Conservation (phyloP, 2,329 filamentous ascomycete species). For the Fusarium miscanthi region DNA sequence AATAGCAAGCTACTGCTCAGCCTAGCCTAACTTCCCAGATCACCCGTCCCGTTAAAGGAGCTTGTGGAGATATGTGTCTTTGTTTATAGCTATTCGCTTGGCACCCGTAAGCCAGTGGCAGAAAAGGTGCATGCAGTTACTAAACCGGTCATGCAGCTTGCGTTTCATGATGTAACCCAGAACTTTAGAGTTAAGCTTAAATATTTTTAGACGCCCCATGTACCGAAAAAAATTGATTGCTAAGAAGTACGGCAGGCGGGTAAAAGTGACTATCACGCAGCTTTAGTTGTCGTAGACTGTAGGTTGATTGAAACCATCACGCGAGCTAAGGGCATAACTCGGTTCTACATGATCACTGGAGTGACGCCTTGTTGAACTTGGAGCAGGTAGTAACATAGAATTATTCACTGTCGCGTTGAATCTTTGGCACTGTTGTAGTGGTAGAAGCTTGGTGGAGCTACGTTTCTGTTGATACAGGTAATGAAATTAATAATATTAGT, state of each 20-base stretch:
- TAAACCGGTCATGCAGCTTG: rapidly evolving
- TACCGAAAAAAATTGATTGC: background rate
- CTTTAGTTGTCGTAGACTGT: rapidly evolving
- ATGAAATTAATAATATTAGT: no score
- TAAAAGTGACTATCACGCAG: no score
- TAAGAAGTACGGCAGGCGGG: background rate
- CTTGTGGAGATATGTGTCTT: background rate
- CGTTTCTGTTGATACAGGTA: background rate
- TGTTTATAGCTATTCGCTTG: background rate
- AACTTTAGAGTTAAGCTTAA: background rate
- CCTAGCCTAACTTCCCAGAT: no score
- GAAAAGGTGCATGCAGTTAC: background rate
- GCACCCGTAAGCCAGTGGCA: background rate
- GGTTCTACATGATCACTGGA: no score
- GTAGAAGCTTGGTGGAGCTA: background rate
- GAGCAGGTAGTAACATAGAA: background rate
- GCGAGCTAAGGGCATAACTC: background rate
- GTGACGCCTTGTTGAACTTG: no score
- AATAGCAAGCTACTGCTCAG: background rate
- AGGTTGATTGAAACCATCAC: background rate
- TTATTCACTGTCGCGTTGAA: rapidly evolving
- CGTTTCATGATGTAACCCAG: rapidly evolving
- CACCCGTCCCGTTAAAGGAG: rapidly evolving
- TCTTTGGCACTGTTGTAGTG: background rate
- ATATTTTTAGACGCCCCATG: rapidly evolving